Percentiles rank a stretch among this genome's conserved stretches.
Conservation (phyloP, 2,329 filamentous ascomycete genomes). For the Xylaria sp. region DNA sequence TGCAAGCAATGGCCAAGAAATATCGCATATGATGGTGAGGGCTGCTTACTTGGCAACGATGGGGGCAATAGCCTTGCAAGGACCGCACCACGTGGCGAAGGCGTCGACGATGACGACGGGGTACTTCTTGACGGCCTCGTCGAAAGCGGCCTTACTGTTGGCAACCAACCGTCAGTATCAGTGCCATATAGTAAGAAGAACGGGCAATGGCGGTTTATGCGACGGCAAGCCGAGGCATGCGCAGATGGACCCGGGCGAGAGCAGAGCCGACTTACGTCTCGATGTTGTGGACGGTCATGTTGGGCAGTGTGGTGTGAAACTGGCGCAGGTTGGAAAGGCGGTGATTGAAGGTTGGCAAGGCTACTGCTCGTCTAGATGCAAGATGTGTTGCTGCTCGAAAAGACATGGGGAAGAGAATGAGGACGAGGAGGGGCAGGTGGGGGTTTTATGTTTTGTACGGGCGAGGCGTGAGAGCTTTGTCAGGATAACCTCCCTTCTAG, state of each 20-base stretch:
- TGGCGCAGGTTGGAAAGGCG: slow-evolving; percentile 43
- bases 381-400: slow-evolving; percentile 41
- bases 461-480: slow-evolving; percentile 20
- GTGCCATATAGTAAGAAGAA: not conserved
- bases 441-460: slow-evolving; percentile 34
- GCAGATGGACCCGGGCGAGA: not conserved
- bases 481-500: not conserved
- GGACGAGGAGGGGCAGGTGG: slow-evolving; percentile 36
- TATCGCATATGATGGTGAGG: not conserved
- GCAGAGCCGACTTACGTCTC: slow-evolving; percentile 48
- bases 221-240: not conserved
- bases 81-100: slow-evolving; percentile 92
- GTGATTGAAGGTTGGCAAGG: slow-evolving; percentile 35
- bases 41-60: slow-evolving; percentile 70
- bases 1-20: not conserved
- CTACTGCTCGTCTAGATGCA: slow-evolving; percentile 38
- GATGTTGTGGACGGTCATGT: slow-evolving; percentile 57
- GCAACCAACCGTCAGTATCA: slow-evolving; percentile 24
- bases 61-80: slow-evolving; percentile 91
- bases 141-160: slow-evolving; percentile 46
- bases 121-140: slow-evolving; percentile 51
- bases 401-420: slow-evolving; percentile 37
- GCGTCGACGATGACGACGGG: slow-evolving; percentile 82
- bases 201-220: slow-evolving; percentile 2
- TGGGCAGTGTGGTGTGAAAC: slow-evolving; percentile 55